Base-by-base conservation (phyloP, 768 basidiomycete species). In the Lactarius sanguifluus region DNA sequence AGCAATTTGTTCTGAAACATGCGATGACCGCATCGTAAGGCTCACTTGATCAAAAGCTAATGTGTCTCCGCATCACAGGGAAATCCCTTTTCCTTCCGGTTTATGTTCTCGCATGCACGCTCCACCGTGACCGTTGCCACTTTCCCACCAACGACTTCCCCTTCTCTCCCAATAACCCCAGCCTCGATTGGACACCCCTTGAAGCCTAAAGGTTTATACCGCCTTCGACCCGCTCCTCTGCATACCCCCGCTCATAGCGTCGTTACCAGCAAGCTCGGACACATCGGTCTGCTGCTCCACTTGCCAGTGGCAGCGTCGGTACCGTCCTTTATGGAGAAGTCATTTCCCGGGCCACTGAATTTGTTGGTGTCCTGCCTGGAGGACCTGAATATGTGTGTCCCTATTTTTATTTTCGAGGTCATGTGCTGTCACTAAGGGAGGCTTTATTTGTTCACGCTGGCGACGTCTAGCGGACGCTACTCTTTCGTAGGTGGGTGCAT, bases 381-480 rank as follows among this genome's bases (percentile, higher is more conserved):
- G 10, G 7, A 40, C 2, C 0, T 66, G 50, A 1, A 1, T 3
- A 12, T 43, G 65, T 66, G 6, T 5, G 30, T 59, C 43, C 23
- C 38, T 25, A 25, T 20, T 18, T 36, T 18, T 6, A 34, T n/a
- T 20, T 4, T 7, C 8, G 34, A 23, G 5, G 34, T 34, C 32
- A 9, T 20, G 5, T 32, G 12, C 28, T 66, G 30, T 34, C 36
- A 9, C 34, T 34, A 34, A 34, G 28, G 47, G 38, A 16, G 54
- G 12, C 12, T 50, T 20, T 15, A 13, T 1, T 55, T 57, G 9
- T 9, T 55, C 30, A 4, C 5, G 9, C 2, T 12, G 28, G 50
- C 20, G 57, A 8, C 34, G 25, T 52, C 23, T 36, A 69, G 69
- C 5, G 69, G 57, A 13, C 69, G 69, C 20, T 69, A 69, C n/a